Conservation (phyloP, 352 stramenopile genomes). For the Phytophthora tubulina region DNA sequence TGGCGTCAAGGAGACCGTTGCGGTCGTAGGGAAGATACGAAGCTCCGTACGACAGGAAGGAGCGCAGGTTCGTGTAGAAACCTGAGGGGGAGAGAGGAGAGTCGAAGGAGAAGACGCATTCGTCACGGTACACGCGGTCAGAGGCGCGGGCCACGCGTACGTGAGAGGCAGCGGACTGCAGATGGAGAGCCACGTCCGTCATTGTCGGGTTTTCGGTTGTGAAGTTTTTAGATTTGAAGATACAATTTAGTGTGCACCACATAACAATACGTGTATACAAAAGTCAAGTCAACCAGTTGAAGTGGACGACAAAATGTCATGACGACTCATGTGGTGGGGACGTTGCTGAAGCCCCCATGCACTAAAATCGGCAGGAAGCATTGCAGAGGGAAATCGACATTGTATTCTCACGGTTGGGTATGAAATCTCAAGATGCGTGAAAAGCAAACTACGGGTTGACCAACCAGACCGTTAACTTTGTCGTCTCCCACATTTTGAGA, state of each 20-base stretch:
- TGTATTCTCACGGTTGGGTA: no score
- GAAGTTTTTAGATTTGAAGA: slow-evolving; percentile 15
- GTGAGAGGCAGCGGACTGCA: slow-evolving; percentile 38
- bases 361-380: no score
- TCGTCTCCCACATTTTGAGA: no score
- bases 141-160: slow-evolving; percentile 63
- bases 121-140: slow-evolving; percentile 95
- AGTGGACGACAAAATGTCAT: no score
- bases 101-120: slow-evolving; percentile 98
- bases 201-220: slow-evolving; percentile 2
- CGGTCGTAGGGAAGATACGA: slow-evolving; percentile 72
- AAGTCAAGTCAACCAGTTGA: background rate
- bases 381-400: no score
- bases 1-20: slow-evolving; percentile 19
- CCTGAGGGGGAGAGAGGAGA: slow-evolving; percentile 72
- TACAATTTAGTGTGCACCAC: slow-evolving; percentile 10
- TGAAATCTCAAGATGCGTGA: no score
- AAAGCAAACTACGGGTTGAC: no score
- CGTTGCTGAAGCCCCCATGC: no score
- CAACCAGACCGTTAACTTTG: no score
- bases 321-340: no score
- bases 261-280: background rate
- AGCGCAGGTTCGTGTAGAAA: slow-evolving; percentile 94
- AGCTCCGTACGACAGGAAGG: slow-evolving; percentile 93
- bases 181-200: slow-evolving; percentile 29